Conservation (phyloP, 1,139 yeast genomes). For the Kodamaea arcana region DNA sequence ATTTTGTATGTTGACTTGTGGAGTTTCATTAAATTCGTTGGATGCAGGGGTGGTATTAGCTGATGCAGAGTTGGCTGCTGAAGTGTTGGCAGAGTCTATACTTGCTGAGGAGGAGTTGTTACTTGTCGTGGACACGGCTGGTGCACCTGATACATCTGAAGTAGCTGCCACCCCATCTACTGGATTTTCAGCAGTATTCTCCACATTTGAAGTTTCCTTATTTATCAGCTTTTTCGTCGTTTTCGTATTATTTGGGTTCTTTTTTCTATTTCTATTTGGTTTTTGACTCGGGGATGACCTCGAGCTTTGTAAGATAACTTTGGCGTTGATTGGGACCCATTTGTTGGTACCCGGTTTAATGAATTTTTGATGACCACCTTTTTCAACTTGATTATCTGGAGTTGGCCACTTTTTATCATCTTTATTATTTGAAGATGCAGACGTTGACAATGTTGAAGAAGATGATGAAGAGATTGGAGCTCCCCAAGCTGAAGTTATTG, state of each 20-base stretch:
- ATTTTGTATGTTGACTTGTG: constrained; percentile 7
- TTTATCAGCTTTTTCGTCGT: constrained; percentile 3
- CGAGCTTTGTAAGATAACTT: constrained; percentile 50
- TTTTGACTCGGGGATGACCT: constrained; percentile 22
- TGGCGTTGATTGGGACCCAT: constrained; percentile 86
- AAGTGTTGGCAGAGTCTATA: not conserved
- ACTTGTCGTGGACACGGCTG: too few relatives aligned
- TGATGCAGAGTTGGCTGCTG: constrained; percentile 7
- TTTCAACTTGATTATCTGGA: constrained; percentile 32
- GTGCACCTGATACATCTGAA: too few relatives aligned
- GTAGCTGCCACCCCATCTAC: too few relatives aligned
- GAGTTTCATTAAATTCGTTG: not conserved
- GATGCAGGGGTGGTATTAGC: constrained; percentile 6
- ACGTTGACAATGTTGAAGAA: constrained; percentile 22
- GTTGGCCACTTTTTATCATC: constrained; percentile 55
- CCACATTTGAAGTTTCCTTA: too few relatives aligned
- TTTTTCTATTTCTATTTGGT: constrained; percentile 33
- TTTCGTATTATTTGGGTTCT: constrained; percentile 20
- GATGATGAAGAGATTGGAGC: constrained; percentile 26
- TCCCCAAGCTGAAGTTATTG: constrained; percentile 71
- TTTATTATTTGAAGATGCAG: constrained; percentile 10
- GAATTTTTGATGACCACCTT: constrained; percentile 34
- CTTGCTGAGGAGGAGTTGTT: constrained; percentile 1
- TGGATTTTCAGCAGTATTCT: too few relatives aligned
- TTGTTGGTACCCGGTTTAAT: constrained; percentile 65